These are phyloP conservation scores for Claviceps sp. DNA, from an alignment of 2,329 filamentous ascomycete genomes.

Conservation along the genomic window DNA sequence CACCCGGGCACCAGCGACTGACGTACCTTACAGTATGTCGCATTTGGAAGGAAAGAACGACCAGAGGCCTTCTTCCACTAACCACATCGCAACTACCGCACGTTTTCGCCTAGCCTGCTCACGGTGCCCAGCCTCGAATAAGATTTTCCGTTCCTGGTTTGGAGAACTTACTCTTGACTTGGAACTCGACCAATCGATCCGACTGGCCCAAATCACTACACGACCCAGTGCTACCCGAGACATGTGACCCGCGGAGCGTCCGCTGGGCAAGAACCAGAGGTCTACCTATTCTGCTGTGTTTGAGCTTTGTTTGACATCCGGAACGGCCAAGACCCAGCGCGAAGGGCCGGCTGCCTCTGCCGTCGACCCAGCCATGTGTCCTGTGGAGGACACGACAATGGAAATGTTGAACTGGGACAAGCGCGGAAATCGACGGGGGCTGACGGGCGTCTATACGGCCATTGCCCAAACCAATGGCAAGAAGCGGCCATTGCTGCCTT, in stretches of 20 bases:
- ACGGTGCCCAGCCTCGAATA: neutral
- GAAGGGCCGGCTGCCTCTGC: neutral
- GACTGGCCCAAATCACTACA: neutral
- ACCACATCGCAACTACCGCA: neutral
- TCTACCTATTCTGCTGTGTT: no score
- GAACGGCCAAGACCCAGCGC: neutral
- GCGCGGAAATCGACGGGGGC: neutral
- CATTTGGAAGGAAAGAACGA: conserved; percentile 1
- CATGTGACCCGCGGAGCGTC: neutral
- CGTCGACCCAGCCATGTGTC: no score
- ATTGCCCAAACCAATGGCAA: neutral
- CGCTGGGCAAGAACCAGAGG: neutral
- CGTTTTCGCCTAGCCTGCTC: neutral
- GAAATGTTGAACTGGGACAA: no score
- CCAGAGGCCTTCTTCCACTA: neutral
- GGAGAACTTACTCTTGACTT: neutral
- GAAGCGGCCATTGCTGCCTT: neutral
- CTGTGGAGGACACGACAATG: no score
- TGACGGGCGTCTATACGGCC: neutral
- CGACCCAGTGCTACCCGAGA: neutral
- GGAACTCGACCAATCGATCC: neutral
- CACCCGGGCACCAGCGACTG: neutral
- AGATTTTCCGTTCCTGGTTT: neutral
- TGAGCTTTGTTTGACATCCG: no score
- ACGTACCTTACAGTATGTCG: neutral